Conservation (phyloP, 1,284 basidiomycete species). For the Boletellus deceptivus region DNA sequence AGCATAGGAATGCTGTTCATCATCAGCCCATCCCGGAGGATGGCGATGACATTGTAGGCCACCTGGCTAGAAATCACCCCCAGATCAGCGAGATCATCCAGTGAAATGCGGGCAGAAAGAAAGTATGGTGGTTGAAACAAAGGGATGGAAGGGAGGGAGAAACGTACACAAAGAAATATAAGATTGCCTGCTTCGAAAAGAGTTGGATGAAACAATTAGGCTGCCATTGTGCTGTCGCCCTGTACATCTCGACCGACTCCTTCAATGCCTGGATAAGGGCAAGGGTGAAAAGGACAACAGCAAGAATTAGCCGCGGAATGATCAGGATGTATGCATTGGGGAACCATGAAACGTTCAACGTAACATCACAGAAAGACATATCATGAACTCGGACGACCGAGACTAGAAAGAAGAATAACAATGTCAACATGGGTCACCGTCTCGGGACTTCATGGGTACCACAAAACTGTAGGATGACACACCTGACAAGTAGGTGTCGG, state of each 20-base stretch:
- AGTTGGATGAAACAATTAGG: neutral
- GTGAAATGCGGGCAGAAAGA: no score
- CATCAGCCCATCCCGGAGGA: no score
- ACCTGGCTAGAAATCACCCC: no score
- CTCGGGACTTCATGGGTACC: no score
- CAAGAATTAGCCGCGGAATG: neutral
- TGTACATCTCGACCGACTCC: neutral
- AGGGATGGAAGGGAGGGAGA: no score
- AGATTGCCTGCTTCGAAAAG: neutral
- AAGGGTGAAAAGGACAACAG: neutral
- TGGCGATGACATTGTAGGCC: no score
- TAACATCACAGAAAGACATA: neutral
- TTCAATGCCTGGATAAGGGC: neutral
- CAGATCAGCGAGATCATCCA: no score
- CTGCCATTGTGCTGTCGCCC: neutral
- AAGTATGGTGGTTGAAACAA: no score
- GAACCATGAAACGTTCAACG: neutral
- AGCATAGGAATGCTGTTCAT: no score
- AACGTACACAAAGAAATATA: neutral
- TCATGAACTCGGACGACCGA: neutral
- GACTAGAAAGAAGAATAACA: neutral
- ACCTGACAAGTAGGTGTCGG: neutral
- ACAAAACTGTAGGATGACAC: neutral
- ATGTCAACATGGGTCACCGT: no score
- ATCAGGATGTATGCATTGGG: neutral